Conservation (phyloP, 768 basidiomycete genomes). For the Mycena chlorophos region DNA sequence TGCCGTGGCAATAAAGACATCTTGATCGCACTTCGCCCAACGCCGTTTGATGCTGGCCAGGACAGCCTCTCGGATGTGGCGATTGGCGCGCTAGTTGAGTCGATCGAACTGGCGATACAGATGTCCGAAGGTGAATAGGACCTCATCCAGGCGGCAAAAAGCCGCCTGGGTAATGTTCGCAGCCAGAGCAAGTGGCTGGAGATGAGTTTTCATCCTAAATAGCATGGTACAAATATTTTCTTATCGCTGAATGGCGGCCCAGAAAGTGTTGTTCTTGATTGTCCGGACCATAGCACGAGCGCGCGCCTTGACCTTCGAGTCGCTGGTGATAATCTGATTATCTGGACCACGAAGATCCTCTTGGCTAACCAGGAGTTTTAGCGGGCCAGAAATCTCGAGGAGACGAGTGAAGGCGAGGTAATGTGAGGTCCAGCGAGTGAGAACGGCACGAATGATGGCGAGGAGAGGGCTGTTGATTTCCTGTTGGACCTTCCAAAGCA, state of each 20-base stretch:
- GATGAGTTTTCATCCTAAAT: constrained; percentile 29
- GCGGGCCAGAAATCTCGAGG: constrained; percentile 24
- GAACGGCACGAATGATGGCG: constrained; percentile 31
- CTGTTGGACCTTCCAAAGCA: constrained; percentile 26
- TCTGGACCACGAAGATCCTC: constrained; percentile 18
- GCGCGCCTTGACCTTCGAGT: constrained; percentile 27
- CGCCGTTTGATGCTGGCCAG: constrained; percentile 27
- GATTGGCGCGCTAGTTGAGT: constrained; percentile 7
- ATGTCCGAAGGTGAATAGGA: constrained; percentile 33
- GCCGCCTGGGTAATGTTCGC: too few relatives aligned
- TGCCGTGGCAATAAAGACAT: constrained; percentile 25
- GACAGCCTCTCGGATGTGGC: constrained; percentile 20
- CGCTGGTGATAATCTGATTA: constrained; percentile 25
- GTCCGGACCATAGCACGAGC: constrained; percentile 28
- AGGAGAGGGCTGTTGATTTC: not conserved
- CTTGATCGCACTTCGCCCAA: constrained; percentile 28
- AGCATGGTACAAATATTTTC: not conserved
- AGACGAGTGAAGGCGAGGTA: constrained; percentile 34
- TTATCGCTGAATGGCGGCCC: constrained; percentile 31
- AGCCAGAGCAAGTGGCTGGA: constrained; percentile 33
- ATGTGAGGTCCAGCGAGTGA: constrained; percentile 40
- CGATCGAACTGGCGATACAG: constrained; percentile 13
- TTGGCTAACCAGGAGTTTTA: constrained; percentile 23
- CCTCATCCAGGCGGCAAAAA: constrained; percentile 31
- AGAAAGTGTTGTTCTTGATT: constrained; percentile 32